Base-by-base conservation (phyloP, 2,329 filamentous ascomycete genomes). In the Colletotrichum noveboracense region DNA sequence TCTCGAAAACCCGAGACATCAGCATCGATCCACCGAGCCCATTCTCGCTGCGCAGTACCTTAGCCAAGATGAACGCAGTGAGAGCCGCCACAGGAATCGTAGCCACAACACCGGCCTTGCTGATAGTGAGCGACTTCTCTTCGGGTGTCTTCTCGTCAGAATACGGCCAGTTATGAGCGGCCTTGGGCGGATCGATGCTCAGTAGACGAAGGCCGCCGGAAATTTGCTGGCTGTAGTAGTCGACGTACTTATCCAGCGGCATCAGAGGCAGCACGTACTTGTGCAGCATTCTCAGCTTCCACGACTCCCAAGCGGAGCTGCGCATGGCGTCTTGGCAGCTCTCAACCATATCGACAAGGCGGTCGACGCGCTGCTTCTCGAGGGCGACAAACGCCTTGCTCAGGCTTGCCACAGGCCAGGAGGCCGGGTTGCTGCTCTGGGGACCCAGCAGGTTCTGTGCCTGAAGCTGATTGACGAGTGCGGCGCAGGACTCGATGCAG, bases 401-500 rank as follows among this genome's bases (percentile, higher is more conserved):
- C 4, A 75, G n/a, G 8, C 21, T 36, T 13, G 64, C 7, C 56
- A 65, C 8, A 7, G 32, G 10, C 73, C 73, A 75, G 5, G 56
- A 34, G 7, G 21, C n/a, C 14, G 16, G 9, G 36, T 55, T 52
- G 28, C 18, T 16, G 24, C n/a, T 18, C n/a, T 36, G 8, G 16
- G 58, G n/a, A 1, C 58, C 58, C 14, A 70, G 1, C 12, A 73
- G 70, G 4, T 13, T 24, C 13, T 72, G 48, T 21, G 26, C 70
- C 36, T 60, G 56, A 14, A 82, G 71, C 5, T 78, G 78, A 38
- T 81, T 81, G 21, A 81, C 26, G 10, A 82, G 77, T 36, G 79
- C 78, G 6, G 78, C 79, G 16, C 74, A 77, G 3, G 80, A 78
- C 62, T 82, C 81, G 26, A 82, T 79, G 26, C 80, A 81, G 7